Evolutionary conservation across 164 flowering plant species (phyloP).

Genomic region (Aristolochia contorta): DNA sequence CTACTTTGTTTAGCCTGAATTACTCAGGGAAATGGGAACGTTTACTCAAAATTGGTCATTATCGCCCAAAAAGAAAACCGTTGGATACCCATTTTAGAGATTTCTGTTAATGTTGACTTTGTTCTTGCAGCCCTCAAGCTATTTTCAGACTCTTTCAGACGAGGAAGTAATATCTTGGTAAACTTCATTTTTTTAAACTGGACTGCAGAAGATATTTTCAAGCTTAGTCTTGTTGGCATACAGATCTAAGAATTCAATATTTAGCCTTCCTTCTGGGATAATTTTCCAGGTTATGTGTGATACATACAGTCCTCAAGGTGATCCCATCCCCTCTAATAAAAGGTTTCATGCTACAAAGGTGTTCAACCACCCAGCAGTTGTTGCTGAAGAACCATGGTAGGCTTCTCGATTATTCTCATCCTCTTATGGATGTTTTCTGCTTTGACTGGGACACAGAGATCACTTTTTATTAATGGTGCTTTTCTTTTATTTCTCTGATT

Average conservation of each 20-base stretch:
- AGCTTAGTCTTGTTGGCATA: too few species aligned
- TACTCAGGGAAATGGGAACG: too few species aligned
- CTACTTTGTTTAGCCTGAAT: too few species aligned
- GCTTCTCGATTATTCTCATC: neutral
- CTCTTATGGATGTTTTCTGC: neutral
- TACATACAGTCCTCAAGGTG: slow-evolving; percentile 50
- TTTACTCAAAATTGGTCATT: too few species aligned
- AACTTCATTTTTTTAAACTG: neutral
- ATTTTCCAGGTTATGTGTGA: slow-evolving; percentile 45
- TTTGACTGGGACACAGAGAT: too few species aligned
- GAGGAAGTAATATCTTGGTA: slow-evolving; percentile 22
- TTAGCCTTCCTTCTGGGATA: neutral
- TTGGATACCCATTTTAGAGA: too few species aligned
- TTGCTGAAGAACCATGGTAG: slow-evolving; percentile 43
- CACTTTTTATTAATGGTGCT: neutral
- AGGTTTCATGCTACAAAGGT: slow-evolving; percentile 40
- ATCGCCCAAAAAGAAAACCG: too few species aligned
- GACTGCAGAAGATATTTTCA: neutral
- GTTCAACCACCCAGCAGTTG: slow-evolving; percentile 41
- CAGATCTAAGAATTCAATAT: neutral
- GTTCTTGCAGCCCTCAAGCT: slow-evolving; percentile 17
- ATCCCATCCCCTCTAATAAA: slow-evolving; percentile 55
- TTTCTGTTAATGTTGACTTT: neutral
- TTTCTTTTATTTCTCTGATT: neutral
- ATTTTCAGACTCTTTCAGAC: slow-evolving; percentile 23